Percentiles rank a stretch among this genome's conserved stretches.
Evolutionary conservation across 2,329 filamentous ascomycete genomes (phyloP).

Genomic region (Zasmidium citrigriseum): DNA sequence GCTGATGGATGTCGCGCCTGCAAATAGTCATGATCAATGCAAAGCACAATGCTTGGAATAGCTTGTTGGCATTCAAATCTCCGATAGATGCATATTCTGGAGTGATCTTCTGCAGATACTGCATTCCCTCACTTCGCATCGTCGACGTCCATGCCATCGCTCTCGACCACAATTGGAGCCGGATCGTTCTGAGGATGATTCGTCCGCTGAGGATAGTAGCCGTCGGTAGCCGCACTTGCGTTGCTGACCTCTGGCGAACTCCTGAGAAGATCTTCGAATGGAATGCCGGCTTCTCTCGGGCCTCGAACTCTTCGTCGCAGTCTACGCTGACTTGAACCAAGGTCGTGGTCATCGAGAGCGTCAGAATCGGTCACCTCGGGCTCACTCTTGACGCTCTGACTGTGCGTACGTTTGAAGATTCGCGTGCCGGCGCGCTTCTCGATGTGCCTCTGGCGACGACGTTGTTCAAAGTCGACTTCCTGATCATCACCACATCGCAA

Average conservation of each 20-base stretch:
- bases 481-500: conserved; percentile 24
- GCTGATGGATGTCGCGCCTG: neutral
- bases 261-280: conserved; percentile 9
- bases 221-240: conserved; percentile 8
- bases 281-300: conserved; percentile 32
- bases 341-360: conserved; percentile 41
- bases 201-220: neutral
- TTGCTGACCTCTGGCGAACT: conserved; percentile 13
- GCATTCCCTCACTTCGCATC: conserved; percentile 10
- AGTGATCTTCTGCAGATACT: neutral
- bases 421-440: conserved; percentile 39
- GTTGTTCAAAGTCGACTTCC: conserved; percentile 27
- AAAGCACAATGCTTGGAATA: too few species aligned
- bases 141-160: conserved; percentile 19
- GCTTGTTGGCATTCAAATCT: neutral
- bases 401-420: conserved; percentile 48
- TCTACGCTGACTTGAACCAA: conserved; percentile 41
- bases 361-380: conserved; percentile 45
- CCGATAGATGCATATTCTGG: neutral
- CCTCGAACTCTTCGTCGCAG: conserved; percentile 45
- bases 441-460: conserved; percentile 39
- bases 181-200: too few species aligned
- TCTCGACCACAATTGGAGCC: neutral
- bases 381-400: conserved; percentile 47
- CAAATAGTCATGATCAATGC: too few species aligned